Percentiles rank a stretch among this genome's conserved stretches.
phyloP scores from a whole-genome alignment of 164 flowering plant genomes.

The Stephania yunnanensis region DNA sequence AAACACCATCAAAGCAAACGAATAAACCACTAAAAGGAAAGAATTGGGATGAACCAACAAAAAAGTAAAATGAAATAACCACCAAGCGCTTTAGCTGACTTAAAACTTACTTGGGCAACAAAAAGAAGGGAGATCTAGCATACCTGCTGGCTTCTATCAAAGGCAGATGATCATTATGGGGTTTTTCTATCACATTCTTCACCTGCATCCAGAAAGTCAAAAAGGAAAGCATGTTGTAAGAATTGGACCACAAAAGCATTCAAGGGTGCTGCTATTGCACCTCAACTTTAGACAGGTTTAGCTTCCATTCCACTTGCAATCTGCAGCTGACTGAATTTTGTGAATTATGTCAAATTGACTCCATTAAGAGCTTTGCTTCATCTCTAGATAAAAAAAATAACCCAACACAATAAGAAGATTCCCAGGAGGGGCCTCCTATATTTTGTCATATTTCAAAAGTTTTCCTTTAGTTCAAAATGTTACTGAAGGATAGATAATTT shows the following conservation, averaged over 20 bases:
- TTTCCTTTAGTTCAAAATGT: background rate
- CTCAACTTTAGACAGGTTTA: background rate
- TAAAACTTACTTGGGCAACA: background rate
- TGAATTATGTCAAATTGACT: background rate
- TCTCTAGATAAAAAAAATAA: too few species aligned
- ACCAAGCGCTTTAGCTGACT: too few species aligned
- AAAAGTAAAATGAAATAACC: background rate
- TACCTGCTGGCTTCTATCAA: conserved; percentile 99
- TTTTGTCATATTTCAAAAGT: background rate
- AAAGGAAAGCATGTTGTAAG: background rate
- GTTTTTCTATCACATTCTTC: conserved; percentile 90
- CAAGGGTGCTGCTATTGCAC: background rate
- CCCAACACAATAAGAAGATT: background rate
- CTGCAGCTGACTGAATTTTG: background rate
- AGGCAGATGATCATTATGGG: conserved; percentile 91
- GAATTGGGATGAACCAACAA: background rate
- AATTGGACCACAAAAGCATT: background rate
- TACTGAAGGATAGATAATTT: background rate
- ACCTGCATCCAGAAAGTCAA: conserved; percentile 47
- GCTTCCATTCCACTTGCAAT: background rate
- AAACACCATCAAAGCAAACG: background rate
- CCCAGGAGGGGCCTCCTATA: background rate
- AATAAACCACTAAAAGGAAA: background rate
- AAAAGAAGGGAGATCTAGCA: conserved; percentile 10
- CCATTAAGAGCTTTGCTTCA: background rate